Conservation (phyloP, 495 filamentous ascomycete genomes). For the Oleoguttula mirabilis region DNA sequence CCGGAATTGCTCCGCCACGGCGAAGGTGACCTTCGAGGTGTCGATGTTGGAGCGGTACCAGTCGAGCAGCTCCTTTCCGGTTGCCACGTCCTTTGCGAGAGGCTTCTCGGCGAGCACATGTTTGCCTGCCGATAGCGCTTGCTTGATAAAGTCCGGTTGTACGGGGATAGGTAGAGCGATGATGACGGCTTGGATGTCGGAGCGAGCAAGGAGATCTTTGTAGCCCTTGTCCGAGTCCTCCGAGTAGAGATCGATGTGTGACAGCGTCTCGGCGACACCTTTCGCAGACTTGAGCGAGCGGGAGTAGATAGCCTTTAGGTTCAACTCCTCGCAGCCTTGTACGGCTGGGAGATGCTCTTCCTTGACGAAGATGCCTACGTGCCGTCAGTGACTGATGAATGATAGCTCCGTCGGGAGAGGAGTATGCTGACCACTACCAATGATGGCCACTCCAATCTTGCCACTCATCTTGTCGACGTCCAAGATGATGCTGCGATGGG, state of each 20-base stretch:
- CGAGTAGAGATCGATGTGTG: slow-evolving; percentile 37
- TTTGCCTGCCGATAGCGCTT: slow-evolving; percentile 56
- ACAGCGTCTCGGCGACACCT: slow-evolving; percentile 13
- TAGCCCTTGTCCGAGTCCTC: slow-evolving; percentile 50
- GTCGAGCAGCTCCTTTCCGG: slow-evolving; percentile 47
- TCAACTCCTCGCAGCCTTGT: slow-evolving; percentile 17
- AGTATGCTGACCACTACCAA: no score
- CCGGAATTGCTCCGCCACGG: slow-evolving; percentile 67
- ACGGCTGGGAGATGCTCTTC: slow-evolving; percentile 43
- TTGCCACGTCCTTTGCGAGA: slow-evolving; percentile 52
- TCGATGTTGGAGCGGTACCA: slow-evolving; percentile 47
- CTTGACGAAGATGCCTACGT: slow-evolving; percentile 36
- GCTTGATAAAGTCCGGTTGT: slow-evolving; percentile 47
- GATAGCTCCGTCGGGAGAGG: no score
- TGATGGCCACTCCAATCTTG: no score
- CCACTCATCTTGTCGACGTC: no score
- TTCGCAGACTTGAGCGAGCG: slow-evolving; percentile 29
- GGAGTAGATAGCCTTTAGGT: slow-evolving; percentile 34
- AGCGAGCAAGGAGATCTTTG: slow-evolving; percentile 48
- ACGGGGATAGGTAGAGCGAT: slow-evolving; percentile 53
- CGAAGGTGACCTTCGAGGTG: slow-evolving; percentile 40
- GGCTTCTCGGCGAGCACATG: slow-evolving; percentile 80
- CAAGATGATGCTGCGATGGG: no score
- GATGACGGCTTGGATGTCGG: slow-evolving; percentile 57
- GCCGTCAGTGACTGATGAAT: no score